These are phyloP conservation scores for Beta macrorhiza DNA, from an alignment of 179 eudicot species.

Conservation along the genomic window DNA sequence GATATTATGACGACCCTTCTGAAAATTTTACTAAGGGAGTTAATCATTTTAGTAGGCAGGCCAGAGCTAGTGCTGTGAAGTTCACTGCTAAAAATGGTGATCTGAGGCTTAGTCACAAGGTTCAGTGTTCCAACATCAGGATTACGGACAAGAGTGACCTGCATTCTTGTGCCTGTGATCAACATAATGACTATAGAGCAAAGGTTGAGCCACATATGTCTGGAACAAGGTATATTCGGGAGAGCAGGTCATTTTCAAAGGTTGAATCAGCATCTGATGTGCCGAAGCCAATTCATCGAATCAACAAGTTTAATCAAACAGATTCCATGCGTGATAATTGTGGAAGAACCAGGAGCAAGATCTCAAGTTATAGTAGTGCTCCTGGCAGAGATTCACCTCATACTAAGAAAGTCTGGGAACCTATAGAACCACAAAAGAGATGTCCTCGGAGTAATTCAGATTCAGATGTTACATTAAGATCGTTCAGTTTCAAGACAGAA, in stretches of 20 bases:
- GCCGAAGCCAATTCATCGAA: conserved; percentile 56
- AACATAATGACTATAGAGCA: conserved; percentile 51
- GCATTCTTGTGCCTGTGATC: conserved; percentile 66
- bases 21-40: conserved; percentile 44
- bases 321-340: conserved; percentile 48
- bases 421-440: conserved; percentile 79
- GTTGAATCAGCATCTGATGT: conserved; percentile 43
- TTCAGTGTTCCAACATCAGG: conserved; percentile 43
- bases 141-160: conserved; percentile 46
- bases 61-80: conserved; percentile 45
- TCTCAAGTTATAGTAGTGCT: conserved; percentile 35
- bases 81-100: conserved; percentile 48
- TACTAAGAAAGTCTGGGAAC: conserved; percentile 91
- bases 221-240: conserved; percentile 35
- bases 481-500: conserved; percentile 44
- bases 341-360: conserved; percentile 61
- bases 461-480: conserved; percentile 58
- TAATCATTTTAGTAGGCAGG: conserved; percentile 44
- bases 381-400: conserved; percentile 46
- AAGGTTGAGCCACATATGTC: conserved; percentile 42
- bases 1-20: conserved; percentile 51
- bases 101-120: conserved; percentile 51
- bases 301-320: conserved; percentile 46
- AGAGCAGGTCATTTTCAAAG: conserved; percentile 47
- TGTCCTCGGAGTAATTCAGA: conserved; percentile 66